Base-by-base conservation (phyloP, 2,329 filamentous ascomycete species). In the Rasamsonia emersonii region DNA sequence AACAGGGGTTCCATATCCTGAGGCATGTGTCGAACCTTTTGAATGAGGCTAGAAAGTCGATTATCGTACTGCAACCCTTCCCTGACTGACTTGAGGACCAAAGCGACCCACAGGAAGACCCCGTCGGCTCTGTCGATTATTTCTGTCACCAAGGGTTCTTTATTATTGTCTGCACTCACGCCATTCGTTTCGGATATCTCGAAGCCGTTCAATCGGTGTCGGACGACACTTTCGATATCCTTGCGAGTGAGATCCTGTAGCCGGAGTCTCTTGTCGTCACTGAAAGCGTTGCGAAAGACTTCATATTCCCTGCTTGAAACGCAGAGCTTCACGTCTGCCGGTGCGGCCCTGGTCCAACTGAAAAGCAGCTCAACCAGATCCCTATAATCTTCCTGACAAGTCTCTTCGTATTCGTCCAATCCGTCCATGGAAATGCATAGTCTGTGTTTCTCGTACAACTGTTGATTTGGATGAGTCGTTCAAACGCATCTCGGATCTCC, bases 351-450 rank as follows among this genome's bases (percentile, higher is more conserved):
- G 5, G 19, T 16, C 14, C 24, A 33, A 9, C 16, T 14, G 13
- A 9, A 33, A 14, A 33, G 17, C 21, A 8, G 16, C n/a, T 16
- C 11, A 16, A 25, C 20, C 8, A 32, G 9, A 25, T 25, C 30
- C 8, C 6, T 19, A 8, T 24, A 15, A 9, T 28, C 31, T 4
- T 18, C 14, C 7, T 28, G 17, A 4, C 4, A 9, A 15, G 16
- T 28, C 6, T 28, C 25, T 18, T 33, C 31, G 14, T 18, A 33
- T 18, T 33, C 31, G 14, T 33, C 31, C 3, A 33, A 15, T 9
- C 31, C 31, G 15, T 33, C 31, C 4, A 38, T 30, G 18, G 35
- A 35, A 17, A 35, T 24, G 14, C 35, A 38, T 13, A 38, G 21
- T n/a, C 26, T n/a, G 15, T 21, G 28, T 13, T 14, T 10, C 13